Conservation (phyloP, 306 rosid species). For the Glycyrrhiza uralensis region DNA sequence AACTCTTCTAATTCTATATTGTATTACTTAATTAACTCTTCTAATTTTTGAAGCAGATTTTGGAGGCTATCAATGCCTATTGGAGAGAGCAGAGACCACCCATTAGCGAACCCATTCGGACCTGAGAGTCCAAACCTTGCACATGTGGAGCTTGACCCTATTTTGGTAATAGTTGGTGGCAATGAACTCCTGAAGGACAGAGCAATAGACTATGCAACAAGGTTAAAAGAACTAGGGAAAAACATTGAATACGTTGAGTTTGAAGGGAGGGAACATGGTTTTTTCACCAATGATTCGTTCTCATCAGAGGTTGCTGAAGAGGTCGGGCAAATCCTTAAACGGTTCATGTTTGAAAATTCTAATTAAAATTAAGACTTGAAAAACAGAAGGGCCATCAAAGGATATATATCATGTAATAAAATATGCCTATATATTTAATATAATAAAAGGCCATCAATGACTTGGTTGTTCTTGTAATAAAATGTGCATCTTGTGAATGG, state of each 20-base stretch:
- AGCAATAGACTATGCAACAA: constrained; percentile 46
- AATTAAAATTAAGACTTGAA: not conserved
- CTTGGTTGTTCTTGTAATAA: no score
- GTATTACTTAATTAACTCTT: no score
- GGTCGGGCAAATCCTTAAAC: constrained; percentile 41
- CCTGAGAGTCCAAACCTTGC: constrained; percentile 48
- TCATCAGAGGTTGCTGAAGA: constrained; percentile 45
- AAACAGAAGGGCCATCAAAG: not conserved
- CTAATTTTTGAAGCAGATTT: constrained; percentile 37
- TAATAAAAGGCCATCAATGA: no score
- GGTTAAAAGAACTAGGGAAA: constrained; percentile 52
- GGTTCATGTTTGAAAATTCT: constrained; percentile 47
- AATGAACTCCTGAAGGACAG: constrained; percentile 70
- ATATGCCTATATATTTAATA: no score
- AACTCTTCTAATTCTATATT: no score
- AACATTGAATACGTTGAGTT: constrained; percentile 57
- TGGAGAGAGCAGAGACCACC: constrained; percentile 70
- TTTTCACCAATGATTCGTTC: constrained; percentile 51
- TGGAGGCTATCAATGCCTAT: constrained; percentile 72
- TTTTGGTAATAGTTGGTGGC: constrained; percentile 62
- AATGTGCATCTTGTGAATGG: no score
- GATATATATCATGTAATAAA: no score
- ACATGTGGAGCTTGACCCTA: constrained; percentile 46
- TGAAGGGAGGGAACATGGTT: constrained; percentile 67
- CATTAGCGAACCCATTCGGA: constrained; percentile 75